Percentiles rank a stretch among this genome's conserved stretches.
Conservation (phyloP, 129 eudicot genomes). For the carrot (Daucus carota) region DH1_v3.0 NC_030383.2:62790001-62790500, state of each 20-base stretch:
- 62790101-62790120: background rate
- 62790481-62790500: too few relatives aligned
- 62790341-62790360: slow-evolving; percentile 1
- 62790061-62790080: background rate
- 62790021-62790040: slow-evolving; percentile 10
- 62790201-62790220: slow-evolving; percentile 19
- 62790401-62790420: background rate
- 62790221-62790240: slow-evolving; percentile 14
- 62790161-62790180: background rate
- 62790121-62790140: background rate
- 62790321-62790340: background rate
- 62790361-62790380: background rate
- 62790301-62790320: background rate
- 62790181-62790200: slow-evolving; percentile 26
- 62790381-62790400: background rate
- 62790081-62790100: background rate
- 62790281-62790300: background rate
- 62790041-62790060: slow-evolving; percentile 13
- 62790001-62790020: slow-evolving; percentile 28
- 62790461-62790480: too few relatives aligned
- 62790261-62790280: background rate
- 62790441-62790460: background rate
- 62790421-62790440: background rate
- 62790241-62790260: background rate
- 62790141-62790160: background rate